Conservation (phyloP, 495 filamentous ascomycete species). For the Xylaria telfairii region DNA sequence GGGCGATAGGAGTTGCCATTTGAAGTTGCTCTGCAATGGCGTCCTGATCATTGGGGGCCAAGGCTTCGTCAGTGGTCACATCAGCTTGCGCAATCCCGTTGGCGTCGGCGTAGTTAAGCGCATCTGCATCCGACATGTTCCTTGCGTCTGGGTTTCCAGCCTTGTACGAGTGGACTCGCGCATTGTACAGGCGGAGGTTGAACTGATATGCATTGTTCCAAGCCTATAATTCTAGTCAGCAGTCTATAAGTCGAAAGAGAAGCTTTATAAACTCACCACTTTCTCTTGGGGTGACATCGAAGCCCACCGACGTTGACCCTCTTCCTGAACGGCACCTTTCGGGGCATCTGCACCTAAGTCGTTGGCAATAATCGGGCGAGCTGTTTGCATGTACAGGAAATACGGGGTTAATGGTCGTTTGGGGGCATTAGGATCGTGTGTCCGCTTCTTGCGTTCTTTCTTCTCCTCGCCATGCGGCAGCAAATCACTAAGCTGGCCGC, state of each 20-base stretch:
- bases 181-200: slow-evolving; percentile 77
- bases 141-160: slow-evolving; percentile 66
- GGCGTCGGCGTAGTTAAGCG: slow-evolving; percentile 61
- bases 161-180: slow-evolving; percentile 76
- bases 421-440: slow-evolving; percentile 89
- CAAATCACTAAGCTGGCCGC: slow-evolving; percentile 41
- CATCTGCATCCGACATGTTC: slow-evolving; percentile 65
- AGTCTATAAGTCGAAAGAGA: neutral
- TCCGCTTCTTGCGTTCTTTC: slow-evolving; percentile 87
- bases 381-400: slow-evolving; percentile 89
- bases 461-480: slow-evolving; percentile 62
- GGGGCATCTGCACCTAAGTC: slow-evolving; percentile 74
- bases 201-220: slow-evolving; percentile 78
- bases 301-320: slow-evolving; percentile 83
- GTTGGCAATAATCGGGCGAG: slow-evolving; percentile 73
- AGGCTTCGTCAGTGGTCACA: slow-evolving; percentile 54
- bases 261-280: slow-evolving; percentile 59
- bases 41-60: slow-evolving; percentile 62
- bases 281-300: slow-evolving; percentile 76
- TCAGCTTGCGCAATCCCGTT: slow-evolving; percentile 52
- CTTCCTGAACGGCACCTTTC: slow-evolving; percentile 80
- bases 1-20: slow-evolving; percentile 44
- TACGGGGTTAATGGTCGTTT: slow-evolving; percentile 93
- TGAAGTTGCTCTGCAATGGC: slow-evolving; percentile 63
- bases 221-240: slow-evolving; percentile 49